Evolutionary conservation across 2,329 filamentous ascomycete species (phyloP), one percentile per base, ranked within the genome.

Genomic region (Pseudomassariella vexata): DNA sequence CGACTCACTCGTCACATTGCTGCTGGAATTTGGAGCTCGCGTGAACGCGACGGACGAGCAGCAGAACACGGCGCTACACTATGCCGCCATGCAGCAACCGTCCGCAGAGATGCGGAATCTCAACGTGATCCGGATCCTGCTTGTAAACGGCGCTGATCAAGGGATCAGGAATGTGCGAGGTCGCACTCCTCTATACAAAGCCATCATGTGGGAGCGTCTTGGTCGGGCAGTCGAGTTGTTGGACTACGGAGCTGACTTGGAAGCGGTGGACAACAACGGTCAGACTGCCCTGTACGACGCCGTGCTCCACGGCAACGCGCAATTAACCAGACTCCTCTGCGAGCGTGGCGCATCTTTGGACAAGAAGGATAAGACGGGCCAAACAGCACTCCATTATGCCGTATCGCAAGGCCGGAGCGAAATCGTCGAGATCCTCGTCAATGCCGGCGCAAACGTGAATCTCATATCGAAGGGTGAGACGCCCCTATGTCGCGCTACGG

Each of bases 381-480:
- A 45, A 10, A 42, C 41, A 11, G 28, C 39, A 23, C 35, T 47
- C 17, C 46, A 45, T 25, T 47, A 47, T 14, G 42, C 46, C 17
- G 41, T 47, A 19, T 47, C 46, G 5, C 44, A 44, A 19, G 44
- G 44, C 9, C 38, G 25, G 7, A 15, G 31, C 10, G 39, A 44
- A 10, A 26, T 44, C 8, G 38, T 35, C 5, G 37, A 37, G 20
- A 30, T 34, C 15, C 34, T 48, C 12, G 28, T 48, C 11, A 36
- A 37, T 9, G 42, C 44, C 9, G 40, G 42, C n/a, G 46, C 37
- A 4, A 38, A 46, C 25, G 34, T 36, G 12, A 48, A 48, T 25
- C 36, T 47, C 9, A 28, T 44, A n/a, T 41, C 42, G 18, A 48
- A 39, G 24, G 46, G 46, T 21, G 46, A 48, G 32, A 47, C 44